A percentile compares a stretch with the other conserved stretches of the same genome.
Conservation (phyloP, 495 filamentous ascomycete genomes). For the Sporormia fimetaria region DNA sequence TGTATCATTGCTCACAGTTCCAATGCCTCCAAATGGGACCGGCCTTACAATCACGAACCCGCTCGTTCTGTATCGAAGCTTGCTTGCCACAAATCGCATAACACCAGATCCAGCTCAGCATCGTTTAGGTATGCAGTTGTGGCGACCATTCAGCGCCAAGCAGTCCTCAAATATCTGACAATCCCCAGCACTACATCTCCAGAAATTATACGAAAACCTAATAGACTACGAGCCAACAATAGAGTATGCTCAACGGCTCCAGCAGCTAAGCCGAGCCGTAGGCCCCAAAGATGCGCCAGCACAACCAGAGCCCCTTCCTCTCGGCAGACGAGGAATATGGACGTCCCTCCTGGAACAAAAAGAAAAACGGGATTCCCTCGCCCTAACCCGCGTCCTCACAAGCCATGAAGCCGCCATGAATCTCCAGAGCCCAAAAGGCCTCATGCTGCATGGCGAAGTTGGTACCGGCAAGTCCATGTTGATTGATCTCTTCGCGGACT, state of each 20-base stretch:
- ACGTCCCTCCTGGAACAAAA: slow-evolving; percentile 30
- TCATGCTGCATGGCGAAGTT: slow-evolving; percentile 60
- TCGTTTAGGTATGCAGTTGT: slow-evolving; percentile 35
- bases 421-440: slow-evolving; percentile 50
- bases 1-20: too few relatives aligned
- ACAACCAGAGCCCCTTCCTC: not conserved
- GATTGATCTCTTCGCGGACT: slow-evolving; percentile 56
- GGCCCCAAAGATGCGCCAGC: slow-evolving; percentile 6
- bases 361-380: slow-evolving; percentile 40
- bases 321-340: slow-evolving; percentile 26
- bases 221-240: slow-evolving; percentile 57
- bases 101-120: slow-evolving; percentile 55
- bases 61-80: slow-evolving; percentile 52
- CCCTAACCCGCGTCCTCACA: slow-evolving; percentile 48
- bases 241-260: slow-evolving; percentile 48
- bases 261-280: slow-evolving; percentile 39
- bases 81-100: slow-evolving; percentile 48
- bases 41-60: slow-evolving; percentile 59
- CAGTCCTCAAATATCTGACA: not conserved
- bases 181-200: slow-evolving; percentile 47
- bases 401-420: slow-evolving; percentile 51
- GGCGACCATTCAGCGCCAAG: slow-evolving; percentile 17
- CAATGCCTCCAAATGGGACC: slow-evolving; percentile 28
- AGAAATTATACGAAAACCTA: slow-evolving; percentile 53
- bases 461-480: slow-evolving; percentile 64